Conservation (phyloP, 2,329 filamentous ascomycete species). For the Apiospora pterosperma region DNA sequence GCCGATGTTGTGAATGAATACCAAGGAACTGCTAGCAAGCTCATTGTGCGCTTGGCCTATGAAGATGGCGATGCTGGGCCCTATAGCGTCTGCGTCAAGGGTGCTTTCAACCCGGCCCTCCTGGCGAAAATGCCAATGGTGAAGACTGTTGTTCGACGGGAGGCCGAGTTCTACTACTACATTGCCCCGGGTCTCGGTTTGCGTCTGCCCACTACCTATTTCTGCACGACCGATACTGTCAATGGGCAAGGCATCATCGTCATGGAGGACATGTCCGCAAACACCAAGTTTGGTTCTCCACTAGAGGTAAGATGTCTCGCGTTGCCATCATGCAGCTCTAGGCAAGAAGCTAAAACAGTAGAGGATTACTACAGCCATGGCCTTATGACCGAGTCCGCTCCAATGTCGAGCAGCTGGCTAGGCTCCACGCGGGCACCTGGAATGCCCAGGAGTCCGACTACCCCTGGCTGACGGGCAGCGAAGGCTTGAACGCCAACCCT, state of each 20-base stretch:
- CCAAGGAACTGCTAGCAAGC: conserved; percentile 15
- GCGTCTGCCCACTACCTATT: conserved; percentile 11
- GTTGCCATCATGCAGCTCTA: neutral
- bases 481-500: neutral
- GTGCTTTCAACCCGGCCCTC: conserved; percentile 13
- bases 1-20: conserved; percentile 11
- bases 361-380: conserved; percentile 8
- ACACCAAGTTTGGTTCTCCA: neutral
- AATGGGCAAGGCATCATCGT: conserved; percentile 15
- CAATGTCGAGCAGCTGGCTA: conserved; percentile 26
- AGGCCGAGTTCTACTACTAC: conserved; percentile 17
- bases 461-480: conserved; percentile 13
- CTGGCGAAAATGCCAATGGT: conserved; percentile 1
- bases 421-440: conserved; percentile 17
- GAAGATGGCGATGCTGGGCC: conserved; percentile 8
- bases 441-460: conserved; percentile 14
- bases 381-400: conserved; percentile 9
- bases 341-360: neutral
- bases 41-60: conserved; percentile 13
- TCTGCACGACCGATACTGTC: conserved; percentile 11
- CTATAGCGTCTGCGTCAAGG: conserved; percentile 15
- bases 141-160: conserved; percentile 12
- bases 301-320: neutral
- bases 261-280: conserved; percentile 13
- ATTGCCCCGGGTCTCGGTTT: conserved; percentile 14